These are phyloP conservation scores for Parascedosporium putredinis DNA, from an alignment of 2,329 filamentous ascomycete genomes.

Conservation along the genomic window DNA sequence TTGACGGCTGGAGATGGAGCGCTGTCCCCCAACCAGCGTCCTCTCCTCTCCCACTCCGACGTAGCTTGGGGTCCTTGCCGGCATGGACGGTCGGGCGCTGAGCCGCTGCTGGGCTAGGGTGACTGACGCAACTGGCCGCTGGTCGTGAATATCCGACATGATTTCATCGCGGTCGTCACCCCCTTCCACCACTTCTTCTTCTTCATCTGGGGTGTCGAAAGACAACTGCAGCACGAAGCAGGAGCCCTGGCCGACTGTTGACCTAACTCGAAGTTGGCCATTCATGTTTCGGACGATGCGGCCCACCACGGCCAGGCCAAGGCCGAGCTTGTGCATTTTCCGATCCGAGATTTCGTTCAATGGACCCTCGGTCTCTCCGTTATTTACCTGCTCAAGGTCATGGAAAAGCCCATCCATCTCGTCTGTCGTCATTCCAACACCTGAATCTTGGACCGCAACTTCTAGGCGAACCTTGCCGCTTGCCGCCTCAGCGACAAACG, in stretches of 20 bases:
- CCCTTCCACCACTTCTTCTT: too few species aligned
- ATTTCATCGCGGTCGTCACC: constrained; percentile 11
- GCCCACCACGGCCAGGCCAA: constrained; percentile 82
- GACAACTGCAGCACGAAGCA: constrained; percentile 72
- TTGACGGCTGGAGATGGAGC: neutral
- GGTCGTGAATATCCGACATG: neutral
- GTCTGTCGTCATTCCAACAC: constrained; percentile 57
- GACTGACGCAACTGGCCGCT: too few species aligned
- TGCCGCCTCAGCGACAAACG: constrained; percentile 47
- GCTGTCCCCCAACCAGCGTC: neutral
- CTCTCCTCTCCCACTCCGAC: neutral
- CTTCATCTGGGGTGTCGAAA: constrained; percentile 50
- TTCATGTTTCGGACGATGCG: constrained; percentile 84
- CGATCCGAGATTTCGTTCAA: constrained; percentile 19
- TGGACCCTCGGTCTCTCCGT: constrained; percentile 27
- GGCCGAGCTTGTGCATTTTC: constrained; percentile 48
- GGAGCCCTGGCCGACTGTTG: constrained; percentile 71
- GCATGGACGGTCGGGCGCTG: neutral
- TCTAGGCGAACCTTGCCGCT: constrained; percentile 56
- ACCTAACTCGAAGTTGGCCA: constrained; percentile 74
- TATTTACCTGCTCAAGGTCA: constrained; percentile 48
- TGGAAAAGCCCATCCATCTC: constrained; percentile 47
- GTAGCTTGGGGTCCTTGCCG: neutral
- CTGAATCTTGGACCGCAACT: constrained; percentile 66
- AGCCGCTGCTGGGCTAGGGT: too few species aligned